Conservation (phyloP, 345 rosid genomes). For the Rhodamnia rubescens region DNA sequence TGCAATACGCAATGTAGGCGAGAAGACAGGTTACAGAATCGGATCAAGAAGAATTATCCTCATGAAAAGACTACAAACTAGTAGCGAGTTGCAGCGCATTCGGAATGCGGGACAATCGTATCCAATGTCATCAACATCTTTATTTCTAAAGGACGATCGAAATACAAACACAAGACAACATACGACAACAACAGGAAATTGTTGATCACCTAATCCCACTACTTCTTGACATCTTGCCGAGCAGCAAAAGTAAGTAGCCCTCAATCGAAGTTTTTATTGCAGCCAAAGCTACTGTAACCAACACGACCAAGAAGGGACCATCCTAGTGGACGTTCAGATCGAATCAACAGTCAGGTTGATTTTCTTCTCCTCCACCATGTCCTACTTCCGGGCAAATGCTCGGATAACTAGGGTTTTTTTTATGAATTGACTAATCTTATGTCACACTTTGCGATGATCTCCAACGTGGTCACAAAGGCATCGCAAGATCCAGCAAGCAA, state of each 20-base stretch:
- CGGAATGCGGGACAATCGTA: background rate
- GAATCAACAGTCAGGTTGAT: background rate
- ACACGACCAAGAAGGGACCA: no score
- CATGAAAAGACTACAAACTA: background rate
- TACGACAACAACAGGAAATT: background rate
- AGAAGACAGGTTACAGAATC: background rate
- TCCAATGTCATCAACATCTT: background rate
- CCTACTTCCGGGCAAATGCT: background rate
- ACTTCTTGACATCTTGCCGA: background rate
- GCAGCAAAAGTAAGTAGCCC: background rate
- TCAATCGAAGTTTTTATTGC: no score
- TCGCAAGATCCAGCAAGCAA: background rate
- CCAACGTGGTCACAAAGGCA: background rate
- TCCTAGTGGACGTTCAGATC: background rate
- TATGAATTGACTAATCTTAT: background rate
- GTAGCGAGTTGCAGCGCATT: background rate
- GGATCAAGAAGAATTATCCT: background rate
- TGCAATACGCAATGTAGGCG: background rate
- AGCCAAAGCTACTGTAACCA: no score
- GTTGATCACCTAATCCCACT: background rate
- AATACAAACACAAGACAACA: background rate
- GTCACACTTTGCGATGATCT: background rate
- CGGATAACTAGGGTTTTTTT: background rate
- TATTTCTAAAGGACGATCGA: background rate
- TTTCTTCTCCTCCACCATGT: background rate